Percentiles rank a stretch among this genome's conserved stretches.
Conservation (phyloP, 345 rosid genomes). For the Jatropha curcas region DNA sequence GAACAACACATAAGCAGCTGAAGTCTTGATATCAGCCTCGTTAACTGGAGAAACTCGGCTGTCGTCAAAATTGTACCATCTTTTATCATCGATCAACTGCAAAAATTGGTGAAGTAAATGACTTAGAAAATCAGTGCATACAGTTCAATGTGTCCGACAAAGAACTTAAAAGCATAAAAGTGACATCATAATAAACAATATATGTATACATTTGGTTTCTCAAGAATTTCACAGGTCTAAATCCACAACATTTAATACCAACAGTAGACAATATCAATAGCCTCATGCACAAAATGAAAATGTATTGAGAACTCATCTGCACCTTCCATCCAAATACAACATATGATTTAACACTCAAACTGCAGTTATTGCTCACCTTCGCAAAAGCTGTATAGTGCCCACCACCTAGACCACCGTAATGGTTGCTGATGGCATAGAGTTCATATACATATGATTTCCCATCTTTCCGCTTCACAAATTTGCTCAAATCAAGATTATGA, state of each 20-base stretch:
- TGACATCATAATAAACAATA: background rate
- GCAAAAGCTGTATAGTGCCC: constrained; percentile 96
- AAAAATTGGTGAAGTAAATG: constrained; percentile 3
- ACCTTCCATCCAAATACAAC: background rate
- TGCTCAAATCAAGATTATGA: constrained; percentile 77
- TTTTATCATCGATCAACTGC: constrained; percentile 86
- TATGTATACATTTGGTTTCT: background rate
- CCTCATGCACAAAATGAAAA: background rate
- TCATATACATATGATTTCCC: constrained; percentile 64
- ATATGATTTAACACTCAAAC: background rate
- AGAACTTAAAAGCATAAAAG: background rate
- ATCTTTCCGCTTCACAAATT: constrained; percentile 60
- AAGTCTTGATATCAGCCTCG: constrained; percentile 73
- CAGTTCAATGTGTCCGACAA: no score
- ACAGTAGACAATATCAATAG: background rate
- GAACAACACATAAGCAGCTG: constrained; percentile 85
- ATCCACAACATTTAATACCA: background rate
- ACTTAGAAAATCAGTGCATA: background rate
- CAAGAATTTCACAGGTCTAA: background rate
- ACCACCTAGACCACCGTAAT: constrained; percentile 89
- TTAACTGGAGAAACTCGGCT: constrained; percentile 60
- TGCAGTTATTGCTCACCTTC: constrained; percentile 49
- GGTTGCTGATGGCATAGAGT: constrained; percentile 89
- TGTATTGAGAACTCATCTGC: background rate
- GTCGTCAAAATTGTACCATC: constrained; percentile 93